Percentiles rank a stretch among this genome's conserved stretches.
Evolutionary conservation across 2,329 filamentous ascomycete species (phyloP).

Genomic region (Paecilomyces formosus): DNA sequence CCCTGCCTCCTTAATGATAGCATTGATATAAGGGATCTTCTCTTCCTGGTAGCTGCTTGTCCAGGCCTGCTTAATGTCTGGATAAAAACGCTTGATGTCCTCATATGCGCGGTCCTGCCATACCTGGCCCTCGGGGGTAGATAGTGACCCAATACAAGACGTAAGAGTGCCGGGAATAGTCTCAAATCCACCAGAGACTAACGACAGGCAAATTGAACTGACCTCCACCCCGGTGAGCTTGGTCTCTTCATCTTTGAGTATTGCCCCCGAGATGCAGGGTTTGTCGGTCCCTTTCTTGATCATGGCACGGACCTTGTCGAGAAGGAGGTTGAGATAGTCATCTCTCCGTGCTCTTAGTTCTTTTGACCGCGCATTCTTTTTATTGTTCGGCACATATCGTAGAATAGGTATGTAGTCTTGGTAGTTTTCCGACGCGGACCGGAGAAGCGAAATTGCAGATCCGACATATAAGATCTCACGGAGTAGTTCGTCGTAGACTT

Average conservation of each 20-base stretch:
- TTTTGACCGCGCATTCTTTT: conserved; percentile 50
- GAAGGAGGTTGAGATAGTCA: conserved; percentile 50
- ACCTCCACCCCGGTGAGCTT: conserved; percentile 62
- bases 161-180: conserved; percentile 68
- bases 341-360: conserved; percentile 59
- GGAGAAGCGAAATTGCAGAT: conserved; percentile 62
- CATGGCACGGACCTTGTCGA: conserved; percentile 48
- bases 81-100: conserved; percentile 61
- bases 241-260: conserved; percentile 58
- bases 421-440: conserved; percentile 72
- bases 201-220: conserved; percentile 66
- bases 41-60: conserved; percentile 59
- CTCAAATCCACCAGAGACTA: conserved; percentile 69
- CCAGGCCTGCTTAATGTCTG: conserved; percentile 58
- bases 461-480: conserved; percentile 69
- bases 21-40: conserved; percentile 64
- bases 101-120: conserved; percentile 60
- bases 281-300: conserved; percentile 54
- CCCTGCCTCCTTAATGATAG: conserved; percentile 65
- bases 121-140: conserved; percentile 53
- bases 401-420: conserved; percentile 71
- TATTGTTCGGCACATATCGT: conserved; percentile 49
- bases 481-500: conserved; percentile 57
- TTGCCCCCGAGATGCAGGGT: conserved; percentile 57
- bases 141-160: conserved; percentile 63